Evolutionary conservation across 345 rosid genomes (phyloP).

Genomic region (Salix udensis): DNA sequence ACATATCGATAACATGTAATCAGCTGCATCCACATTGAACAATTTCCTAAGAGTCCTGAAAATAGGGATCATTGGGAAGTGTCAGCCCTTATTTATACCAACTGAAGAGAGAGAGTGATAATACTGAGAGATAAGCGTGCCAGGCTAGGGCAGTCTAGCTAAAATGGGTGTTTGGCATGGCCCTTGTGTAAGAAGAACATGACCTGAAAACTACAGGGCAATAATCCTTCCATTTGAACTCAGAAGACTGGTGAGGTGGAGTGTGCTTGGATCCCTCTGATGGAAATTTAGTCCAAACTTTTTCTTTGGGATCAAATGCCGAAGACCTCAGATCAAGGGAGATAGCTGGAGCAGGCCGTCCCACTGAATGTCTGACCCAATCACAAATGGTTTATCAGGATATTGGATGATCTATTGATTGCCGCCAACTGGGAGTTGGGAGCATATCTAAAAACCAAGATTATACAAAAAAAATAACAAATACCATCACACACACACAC

Average conservation of each 20-base stretch:
- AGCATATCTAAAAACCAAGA: background rate
- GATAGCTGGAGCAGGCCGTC: constrained; percentile 84
- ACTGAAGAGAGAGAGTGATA: background rate
- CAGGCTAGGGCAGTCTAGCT: background rate
- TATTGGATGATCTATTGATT: background rate
- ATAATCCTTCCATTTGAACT: constrained; percentile 96
- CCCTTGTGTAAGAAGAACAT: constrained; percentile 1
- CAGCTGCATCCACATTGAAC: constrained; percentile 89
- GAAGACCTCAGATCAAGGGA: constrained; percentile 85
- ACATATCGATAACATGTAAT: constrained; percentile 94
- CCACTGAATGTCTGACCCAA: constrained; percentile 73
- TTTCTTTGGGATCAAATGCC: constrained; percentile 87
- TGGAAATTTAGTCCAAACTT: constrained; percentile 96
- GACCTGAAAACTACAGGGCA: constrained; percentile 98
- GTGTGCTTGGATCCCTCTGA: constrained; percentile 91
- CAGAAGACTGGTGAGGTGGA: constrained; percentile 89
- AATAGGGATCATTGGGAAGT: background rate
- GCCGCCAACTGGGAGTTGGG: background rate
- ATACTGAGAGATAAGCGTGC: background rate
- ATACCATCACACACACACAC: background rate
- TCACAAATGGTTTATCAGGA: background rate
- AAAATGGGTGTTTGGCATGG: background rate
- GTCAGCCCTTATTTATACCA: constrained; percentile 7
- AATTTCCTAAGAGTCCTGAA: constrained; percentile 90
- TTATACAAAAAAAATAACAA: background rate